Evolutionary conservation across 805 yeast genomes (phyloP).

Genomic region (Wickerhamomyces xylosicus): DNA sequence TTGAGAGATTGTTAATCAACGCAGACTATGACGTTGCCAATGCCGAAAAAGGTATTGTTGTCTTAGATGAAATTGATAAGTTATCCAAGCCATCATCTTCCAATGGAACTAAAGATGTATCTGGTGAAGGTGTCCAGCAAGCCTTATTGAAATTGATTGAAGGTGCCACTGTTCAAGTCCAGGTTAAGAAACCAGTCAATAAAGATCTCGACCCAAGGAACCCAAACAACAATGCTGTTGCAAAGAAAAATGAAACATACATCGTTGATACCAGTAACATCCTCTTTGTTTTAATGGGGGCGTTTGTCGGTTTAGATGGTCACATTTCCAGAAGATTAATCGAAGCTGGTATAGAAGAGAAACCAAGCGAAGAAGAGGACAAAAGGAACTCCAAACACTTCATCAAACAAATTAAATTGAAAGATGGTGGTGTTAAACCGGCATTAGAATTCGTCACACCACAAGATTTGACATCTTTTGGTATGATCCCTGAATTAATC

Average conservation of each 20-base stretch:
- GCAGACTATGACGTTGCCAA: conserved; percentile 41
- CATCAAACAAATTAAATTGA: conserved; percentile 26
- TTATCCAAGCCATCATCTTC: conserved; percentile 37
- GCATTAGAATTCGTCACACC: conserved; percentile 38
- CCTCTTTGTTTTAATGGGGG: conserved; percentile 49
- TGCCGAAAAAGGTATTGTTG: conserved; percentile 48
- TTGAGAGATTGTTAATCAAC: conserved; percentile 38
- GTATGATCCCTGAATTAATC: conserved; percentile 48
- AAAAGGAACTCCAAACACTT: conserved; percentile 13
- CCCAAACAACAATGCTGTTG: conserved; percentile 21
- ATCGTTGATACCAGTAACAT: conserved; percentile 46
- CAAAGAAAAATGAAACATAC: conserved; percentile 31
- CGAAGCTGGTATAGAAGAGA: conserved; percentile 16
- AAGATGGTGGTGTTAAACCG: conserved; percentile 26
- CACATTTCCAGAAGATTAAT: conserved; percentile 32
- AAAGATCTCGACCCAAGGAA: conserved; percentile 12
- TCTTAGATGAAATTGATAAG: conserved; percentile 51
- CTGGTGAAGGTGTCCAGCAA: conserved; percentile 61
- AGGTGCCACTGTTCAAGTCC: conserved; percentile 41
- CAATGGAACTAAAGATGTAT: conserved; percentile 43
- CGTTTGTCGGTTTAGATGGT: conserved; percentile 48
- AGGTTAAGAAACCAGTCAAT: conserved; percentile 32
- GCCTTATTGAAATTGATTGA: conserved; percentile 46
- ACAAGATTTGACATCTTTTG: conserved; percentile 39
- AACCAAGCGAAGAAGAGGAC: conserved; percentile 1